Evolutionary conservation across 2,329 filamentous ascomycete genomes (phyloP).

Genomic region (Aspergillus floridensis): DNA sequence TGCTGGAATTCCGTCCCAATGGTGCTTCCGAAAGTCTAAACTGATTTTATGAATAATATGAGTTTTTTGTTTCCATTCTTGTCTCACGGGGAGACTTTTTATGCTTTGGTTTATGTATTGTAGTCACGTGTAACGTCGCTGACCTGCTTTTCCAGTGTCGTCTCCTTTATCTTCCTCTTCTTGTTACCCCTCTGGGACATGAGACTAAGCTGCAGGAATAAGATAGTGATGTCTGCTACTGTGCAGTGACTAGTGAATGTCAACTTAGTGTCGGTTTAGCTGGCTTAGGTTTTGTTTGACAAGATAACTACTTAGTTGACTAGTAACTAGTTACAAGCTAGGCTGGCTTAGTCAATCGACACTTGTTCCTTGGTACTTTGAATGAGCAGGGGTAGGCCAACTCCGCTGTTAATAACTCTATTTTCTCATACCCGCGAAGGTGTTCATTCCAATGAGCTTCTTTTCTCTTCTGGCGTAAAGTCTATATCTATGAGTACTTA

Average conservation of each 20-base stretch:
- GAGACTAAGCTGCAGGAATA: background rate
- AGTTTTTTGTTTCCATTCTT: background rate
- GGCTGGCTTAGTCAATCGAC: background rate
- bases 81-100: background rate
- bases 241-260: background rate
- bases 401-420: constrained; percentile 8
- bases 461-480: background rate
- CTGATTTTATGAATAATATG: background rate
- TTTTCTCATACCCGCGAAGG: background rate
- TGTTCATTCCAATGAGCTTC: background rate
- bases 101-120: background rate
- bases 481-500: background rate
- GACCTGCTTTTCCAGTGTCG: background rate
- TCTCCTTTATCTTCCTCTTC: too few species aligned
- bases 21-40: background rate
- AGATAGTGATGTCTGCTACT: background rate
- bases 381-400: background rate
- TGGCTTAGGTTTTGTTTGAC: too few species aligned
- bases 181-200: background rate
- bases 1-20: background rate
- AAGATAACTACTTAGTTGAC: too few species aligned
- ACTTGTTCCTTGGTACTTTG: background rate
- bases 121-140: background rate
- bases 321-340: background rate
- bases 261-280: too few species aligned